phyloP scores from a whole-genome alignment of 2,329 filamentous ascomycete species.

The Daldinia sp. region DNA sequence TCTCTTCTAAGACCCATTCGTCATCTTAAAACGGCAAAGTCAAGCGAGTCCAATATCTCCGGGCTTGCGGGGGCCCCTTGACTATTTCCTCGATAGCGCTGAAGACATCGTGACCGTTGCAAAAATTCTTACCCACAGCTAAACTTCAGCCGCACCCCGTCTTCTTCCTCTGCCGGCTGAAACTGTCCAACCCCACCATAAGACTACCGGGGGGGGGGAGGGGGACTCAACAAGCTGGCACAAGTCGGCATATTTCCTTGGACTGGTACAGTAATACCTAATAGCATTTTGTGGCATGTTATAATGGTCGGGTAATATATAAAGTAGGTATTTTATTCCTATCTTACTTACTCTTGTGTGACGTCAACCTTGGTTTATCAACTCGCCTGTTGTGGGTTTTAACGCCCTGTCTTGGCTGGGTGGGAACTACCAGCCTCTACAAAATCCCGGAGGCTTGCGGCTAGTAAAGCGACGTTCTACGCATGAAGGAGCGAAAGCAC shows the following conservation, averaged over 20 bases:
- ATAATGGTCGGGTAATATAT: not conserved
- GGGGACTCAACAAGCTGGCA: slow-evolving; percentile 13
- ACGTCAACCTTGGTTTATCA: slow-evolving; percentile 1
- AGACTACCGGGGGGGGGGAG: not conserved
- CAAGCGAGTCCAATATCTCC: slow-evolving; percentile 32
- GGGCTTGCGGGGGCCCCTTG: slow-evolving; percentile 19
- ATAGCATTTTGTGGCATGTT: not conserved
- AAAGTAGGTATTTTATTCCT: not conserved
- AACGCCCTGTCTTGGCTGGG: not conserved
- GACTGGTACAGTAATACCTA: not conserved
- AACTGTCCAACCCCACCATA: slow-evolving; percentile 23
- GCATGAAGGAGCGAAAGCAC: not conserved
- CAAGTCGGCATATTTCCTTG: slow-evolving; percentile 33
- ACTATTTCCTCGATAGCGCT: slow-evolving; percentile 9
- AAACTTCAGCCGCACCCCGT: slow-evolving; percentile 31
- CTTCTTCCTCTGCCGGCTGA: slow-evolving; percentile 23
- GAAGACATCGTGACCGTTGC: slow-evolving; percentile 33
- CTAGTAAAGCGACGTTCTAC: not conserved
- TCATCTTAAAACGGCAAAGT: slow-evolving; percentile 41
- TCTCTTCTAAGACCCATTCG: not conserved
- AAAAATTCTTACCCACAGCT: slow-evolving; percentile 13
- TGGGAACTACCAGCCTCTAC: not conserved
- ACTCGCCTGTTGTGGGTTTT: not conserved
- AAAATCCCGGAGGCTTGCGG: not conserved
- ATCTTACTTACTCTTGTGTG: slow-evolving; percentile 3